Evolutionary conservation across 352 stramenopile species (phyloP), one percentile per base, ranked within the genome.

Genomic region (Globisporangium spinosum): DNA sequence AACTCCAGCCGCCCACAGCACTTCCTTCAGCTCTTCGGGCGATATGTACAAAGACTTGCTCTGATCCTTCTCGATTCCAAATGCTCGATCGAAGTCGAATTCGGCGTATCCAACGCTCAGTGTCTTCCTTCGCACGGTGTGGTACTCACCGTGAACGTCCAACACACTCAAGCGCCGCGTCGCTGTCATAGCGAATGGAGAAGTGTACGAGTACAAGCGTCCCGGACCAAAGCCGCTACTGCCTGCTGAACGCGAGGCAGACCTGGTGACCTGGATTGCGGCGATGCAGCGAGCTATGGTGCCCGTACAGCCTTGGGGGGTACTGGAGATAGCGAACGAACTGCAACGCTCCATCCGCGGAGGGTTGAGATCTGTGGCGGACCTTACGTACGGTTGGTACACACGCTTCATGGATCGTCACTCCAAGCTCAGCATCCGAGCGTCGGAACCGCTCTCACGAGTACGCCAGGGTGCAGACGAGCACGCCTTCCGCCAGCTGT

Each of bases 11-110:
- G 75, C 68, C 86, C 86, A 94, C 56, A 94, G 49, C 34, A 90
- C 72, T 56, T 94, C 82, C 59, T 86, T 90, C 13, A 94, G 80
- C 12, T 94, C 83, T 12, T 90, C 77, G 8, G 74, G 69, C 8
- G 74, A 82, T 2, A 94, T 23, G 17, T 75, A 76, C 22, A 89
- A 45, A 49, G 62, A 77, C 27, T 77, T 72, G 13, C 73, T 66
- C 2, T 73, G 71, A 23, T 82, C 73, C 34, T 77, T 74, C 10
- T 77, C 70, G 32, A 89, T 65, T 0, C 77, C 70, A 34, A 92
- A 86, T 9, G 76, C 77, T 47, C 77, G 73, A 15, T 79, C 55
- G 10, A 90, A 71, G 45, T 87, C 76, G 59, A 88, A 82, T 20
- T 74, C 62, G 6, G 43, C 64, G 9, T 72, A 77, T 1, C 74